Conservation (phyloP, 371 early-diverging fungal species). For the Mucor plumbeus region DNA sequence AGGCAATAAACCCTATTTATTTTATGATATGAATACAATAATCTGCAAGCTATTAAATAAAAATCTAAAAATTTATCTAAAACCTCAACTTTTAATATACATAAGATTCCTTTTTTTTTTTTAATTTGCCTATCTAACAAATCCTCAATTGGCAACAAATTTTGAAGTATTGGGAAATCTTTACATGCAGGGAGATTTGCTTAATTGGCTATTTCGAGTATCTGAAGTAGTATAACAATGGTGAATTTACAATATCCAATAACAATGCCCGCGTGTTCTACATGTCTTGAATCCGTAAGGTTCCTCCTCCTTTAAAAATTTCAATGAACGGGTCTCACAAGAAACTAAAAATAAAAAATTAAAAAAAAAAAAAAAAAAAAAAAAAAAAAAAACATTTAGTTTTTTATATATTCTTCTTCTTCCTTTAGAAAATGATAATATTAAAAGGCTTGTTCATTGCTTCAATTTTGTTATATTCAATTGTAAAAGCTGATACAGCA, state of each 20-base stretch:
- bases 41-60: neutral
- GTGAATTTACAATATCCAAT: neutral
- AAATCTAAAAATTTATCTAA: neutral
- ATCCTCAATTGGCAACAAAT: neutral
- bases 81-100: no score
- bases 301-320: neutral
- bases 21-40: neutral
- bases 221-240: neutral
- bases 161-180: neutral
- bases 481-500: constrained; percentile 6
- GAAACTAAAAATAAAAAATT: constrained; percentile 6
- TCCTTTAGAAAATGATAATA: neutral
- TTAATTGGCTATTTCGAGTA: neutral
- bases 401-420: neutral
- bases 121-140: no score
- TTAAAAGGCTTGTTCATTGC: neutral
- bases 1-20: neutral
- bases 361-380: neutral
- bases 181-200: neutral
- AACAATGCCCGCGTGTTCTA: neutral
- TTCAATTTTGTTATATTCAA: neutral
- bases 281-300: neutral
- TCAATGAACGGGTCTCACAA: constrained; percentile 10
- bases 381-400: no score
- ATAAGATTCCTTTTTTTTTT: no score